Evolutionary conservation across 768 basidiomycete species (phyloP).

Genomic region (Boletus speciosus): DNA sequence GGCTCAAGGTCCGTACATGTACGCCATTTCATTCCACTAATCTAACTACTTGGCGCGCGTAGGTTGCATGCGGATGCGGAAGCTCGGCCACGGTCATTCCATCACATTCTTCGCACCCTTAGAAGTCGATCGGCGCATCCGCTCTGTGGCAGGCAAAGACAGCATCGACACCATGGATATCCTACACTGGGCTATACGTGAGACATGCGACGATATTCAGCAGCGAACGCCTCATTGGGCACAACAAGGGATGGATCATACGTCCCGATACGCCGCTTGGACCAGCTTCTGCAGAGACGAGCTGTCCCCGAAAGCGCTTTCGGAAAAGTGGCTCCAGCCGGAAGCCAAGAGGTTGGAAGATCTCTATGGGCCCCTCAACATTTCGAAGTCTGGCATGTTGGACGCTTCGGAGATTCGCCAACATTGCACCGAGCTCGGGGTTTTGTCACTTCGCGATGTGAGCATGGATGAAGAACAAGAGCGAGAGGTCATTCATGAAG

Average conservation of each 20-base stretch:
- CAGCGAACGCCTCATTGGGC: conserved; percentile 41
- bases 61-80: conserved; percentile 58
- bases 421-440: conserved; percentile 17
- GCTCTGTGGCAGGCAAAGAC: conserved; percentile 19
- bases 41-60: conserved; percentile 4
- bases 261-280: conserved; percentile 26
- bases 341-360: conserved; percentile 38
- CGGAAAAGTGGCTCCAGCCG: conserved; percentile 36
- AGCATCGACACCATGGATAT: conserved; percentile 31
- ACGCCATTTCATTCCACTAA: background rate
- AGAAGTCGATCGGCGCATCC: conserved; percentile 42
- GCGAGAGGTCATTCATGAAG: conserved; percentile 44
- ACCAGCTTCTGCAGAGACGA: background rate
- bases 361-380: conserved; percentile 25
- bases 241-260: conserved; percentile 40
- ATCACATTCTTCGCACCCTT: conserved; percentile 47
- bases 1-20: conserved; percentile 34
- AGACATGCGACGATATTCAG: conserved; percentile 43
- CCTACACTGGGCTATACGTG: conserved; percentile 42
- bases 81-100: conserved; percentile 46
- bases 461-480: conserved; percentile 49
- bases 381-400: background rate
- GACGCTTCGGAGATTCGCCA: conserved; percentile 7
- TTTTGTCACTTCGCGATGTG: conserved; percentile 12
- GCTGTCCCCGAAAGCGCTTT: background rate